These are phyloP conservation scores for Akanthomyces lecanii DNA, from an alignment of 2,329 filamentous ascomycete genomes.

Conservation along the genomic window DNA sequence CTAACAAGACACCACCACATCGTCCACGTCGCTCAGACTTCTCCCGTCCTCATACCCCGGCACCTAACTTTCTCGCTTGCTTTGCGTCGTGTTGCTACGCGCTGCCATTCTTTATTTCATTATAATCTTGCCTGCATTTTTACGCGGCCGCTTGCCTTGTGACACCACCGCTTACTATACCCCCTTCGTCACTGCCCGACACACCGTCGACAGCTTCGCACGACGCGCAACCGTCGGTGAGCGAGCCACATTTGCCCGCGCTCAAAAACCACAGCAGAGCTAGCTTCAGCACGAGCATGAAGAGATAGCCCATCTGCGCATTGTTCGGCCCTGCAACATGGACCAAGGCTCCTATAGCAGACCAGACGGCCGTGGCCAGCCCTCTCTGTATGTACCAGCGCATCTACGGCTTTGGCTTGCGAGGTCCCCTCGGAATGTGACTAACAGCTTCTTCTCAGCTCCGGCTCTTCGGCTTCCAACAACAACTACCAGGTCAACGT, in stretches of 20 bases:
- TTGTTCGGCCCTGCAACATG: not conserved
- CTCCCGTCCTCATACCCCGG: not conserved
- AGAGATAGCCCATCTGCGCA: not conserved
- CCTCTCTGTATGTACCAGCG: conserved; percentile 7
- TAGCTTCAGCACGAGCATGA: not conserved
- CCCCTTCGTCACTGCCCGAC: conserved; percentile 4
- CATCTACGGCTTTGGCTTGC: not conserved
- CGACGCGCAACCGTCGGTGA: not conserved
- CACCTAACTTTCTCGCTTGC: not conserved
- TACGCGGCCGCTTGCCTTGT: not conserved
- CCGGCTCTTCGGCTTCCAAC: conserved; percentile 14
- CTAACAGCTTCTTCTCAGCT: not conserved
- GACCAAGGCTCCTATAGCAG: conserved; percentile 17
- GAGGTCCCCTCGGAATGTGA: not conserved
- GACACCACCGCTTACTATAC: not conserved
- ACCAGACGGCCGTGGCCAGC: conserved; percentile 16
- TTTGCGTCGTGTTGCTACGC: not conserved
- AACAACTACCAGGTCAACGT: conserved; percentile 74
- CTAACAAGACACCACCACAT: not conserved
- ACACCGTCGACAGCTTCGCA: not conserved
- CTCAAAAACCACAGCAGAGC: not conserved
- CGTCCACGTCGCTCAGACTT: conserved; percentile 6
- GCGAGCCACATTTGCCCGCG: not conserved
- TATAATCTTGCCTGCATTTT: not conserved
- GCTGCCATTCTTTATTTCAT: not conserved